Evolutionary conservation across 306 rosid species (phyloP).

Genomic region (Vicia faba): DNA sequence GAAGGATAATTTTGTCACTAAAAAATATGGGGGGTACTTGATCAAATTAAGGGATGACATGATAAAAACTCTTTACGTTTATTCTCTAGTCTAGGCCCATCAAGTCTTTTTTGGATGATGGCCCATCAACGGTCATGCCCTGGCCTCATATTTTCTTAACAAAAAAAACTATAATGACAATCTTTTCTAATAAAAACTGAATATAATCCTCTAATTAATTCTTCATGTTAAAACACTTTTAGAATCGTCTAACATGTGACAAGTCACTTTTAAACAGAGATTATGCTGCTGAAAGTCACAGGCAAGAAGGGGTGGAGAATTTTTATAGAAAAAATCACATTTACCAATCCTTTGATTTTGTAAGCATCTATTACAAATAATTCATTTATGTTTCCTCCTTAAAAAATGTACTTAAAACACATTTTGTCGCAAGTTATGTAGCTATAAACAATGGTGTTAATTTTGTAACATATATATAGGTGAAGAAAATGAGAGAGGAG

Average conservation of each 20-base stretch:
- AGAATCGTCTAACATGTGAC: not conserved
- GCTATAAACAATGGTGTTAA: slow-evolving; percentile 8
- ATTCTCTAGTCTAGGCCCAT: no score
- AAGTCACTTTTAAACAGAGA: slow-evolving; percentile 44
- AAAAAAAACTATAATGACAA: no score
- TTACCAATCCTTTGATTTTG: slow-evolving; percentile 68
- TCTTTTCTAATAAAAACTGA: not conserved
- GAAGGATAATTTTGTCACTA: no score
- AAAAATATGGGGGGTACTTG: no score
- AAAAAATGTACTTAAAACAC: not conserved
- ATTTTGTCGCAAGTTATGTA: slow-evolving; percentile 10
- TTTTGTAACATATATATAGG: slow-evolving; percentile 43
- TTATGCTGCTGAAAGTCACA: slow-evolving; percentile 63
- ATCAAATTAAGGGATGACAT: no score
- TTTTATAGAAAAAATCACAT: slow-evolving; percentile 68
- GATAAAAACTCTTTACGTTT: no score
- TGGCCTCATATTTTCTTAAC: no score
- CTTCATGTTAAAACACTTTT: not conserved
- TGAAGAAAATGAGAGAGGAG: slow-evolving; percentile 69
- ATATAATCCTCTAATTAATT: not conserved
- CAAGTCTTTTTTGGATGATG: no score
- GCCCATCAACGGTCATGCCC: no score
- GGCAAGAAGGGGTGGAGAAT: slow-evolving; percentile 66
- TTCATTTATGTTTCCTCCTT: not conserved
- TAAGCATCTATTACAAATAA: slow-evolving; percentile 36